Evolutionary conservation across 2,329 filamentous ascomycete genomes (phyloP).

Genomic region (Alternaria incomplexa): DNA sequence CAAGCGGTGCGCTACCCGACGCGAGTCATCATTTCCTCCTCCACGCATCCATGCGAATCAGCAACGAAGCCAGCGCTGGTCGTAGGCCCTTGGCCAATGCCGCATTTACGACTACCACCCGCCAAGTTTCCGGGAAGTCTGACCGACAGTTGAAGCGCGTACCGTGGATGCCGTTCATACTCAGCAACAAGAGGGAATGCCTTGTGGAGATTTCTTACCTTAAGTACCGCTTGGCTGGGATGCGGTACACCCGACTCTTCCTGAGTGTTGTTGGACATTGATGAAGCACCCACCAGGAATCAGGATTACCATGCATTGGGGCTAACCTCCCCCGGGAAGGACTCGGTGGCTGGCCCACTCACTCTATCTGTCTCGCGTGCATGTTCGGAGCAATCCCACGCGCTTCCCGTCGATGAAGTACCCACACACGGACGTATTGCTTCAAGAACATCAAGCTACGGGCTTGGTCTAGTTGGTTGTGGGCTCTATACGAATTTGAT

Average conservation of each 20-base stretch:
- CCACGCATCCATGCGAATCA: not conserved
- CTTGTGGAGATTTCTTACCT: not conserved
- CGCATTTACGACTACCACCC: not conserved
- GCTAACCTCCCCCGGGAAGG: conserved; percentile 1
- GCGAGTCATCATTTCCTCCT: not conserved
- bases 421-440: not conserved
- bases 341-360: not conserved
- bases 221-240: not conserved
- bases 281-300: not conserved
- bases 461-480: conserved; percentile 3
- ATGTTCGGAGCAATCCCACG: conserved; percentile 5
- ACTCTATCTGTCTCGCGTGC: conserved; percentile 6
- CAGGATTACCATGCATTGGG: conserved; percentile 13
- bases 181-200: not conserved
- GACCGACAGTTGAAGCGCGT: not conserved
- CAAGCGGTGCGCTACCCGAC: not conserved
- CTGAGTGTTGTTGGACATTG: not conserved
- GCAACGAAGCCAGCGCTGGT: not conserved
- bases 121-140: not conserved
- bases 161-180: not conserved
- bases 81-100: not conserved
- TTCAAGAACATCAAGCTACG: conserved; percentile 1
- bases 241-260: not conserved
- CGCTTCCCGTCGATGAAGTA: not conserved
- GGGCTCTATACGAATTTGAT: not conserved